phyloP scores from a whole-genome alignment of 495 filamentous ascomycete species.

The Chaetomidium leptoderma region DNA sequence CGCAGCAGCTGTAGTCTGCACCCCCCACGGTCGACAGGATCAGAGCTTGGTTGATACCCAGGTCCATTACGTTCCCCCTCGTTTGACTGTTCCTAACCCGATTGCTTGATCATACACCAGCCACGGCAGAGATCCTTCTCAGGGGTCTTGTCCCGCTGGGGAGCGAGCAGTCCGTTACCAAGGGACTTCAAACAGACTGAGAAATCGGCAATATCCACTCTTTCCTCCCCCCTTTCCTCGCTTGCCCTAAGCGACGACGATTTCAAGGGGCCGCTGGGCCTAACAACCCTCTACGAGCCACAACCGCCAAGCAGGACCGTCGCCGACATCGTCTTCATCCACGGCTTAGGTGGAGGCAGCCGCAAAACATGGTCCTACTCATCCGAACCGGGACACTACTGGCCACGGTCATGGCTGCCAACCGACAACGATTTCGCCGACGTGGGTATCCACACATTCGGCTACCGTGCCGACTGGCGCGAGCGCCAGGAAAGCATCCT shows the following conservation, averaged over 20 bases:
- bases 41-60: no score
- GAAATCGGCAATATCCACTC: background rate
- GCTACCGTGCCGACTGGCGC: conserved; percentile 32
- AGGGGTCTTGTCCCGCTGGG: conserved; percentile 7
- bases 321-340: conserved; percentile 41
- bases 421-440: conserved; percentile 25
- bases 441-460: conserved; percentile 29
- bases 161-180: background rate
- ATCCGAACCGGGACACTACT: conserved; percentile 23
- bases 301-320: conserved; percentile 17
- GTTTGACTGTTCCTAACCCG: no score
- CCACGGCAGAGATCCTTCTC: conserved; percentile 3
- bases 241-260: conserved; percentile 12
- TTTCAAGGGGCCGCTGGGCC: conserved; percentile 30
- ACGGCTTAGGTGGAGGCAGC: conserved; percentile 33
- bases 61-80: no score
- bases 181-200: background rate
- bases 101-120: no score
- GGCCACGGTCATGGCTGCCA: conserved; percentile 33
- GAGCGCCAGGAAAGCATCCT: conserved; percentile 34
- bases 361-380: conserved; percentile 33
- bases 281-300: conserved; percentile 36
- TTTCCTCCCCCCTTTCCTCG: background rate
- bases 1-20: no score
- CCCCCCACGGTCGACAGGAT: no score